Base-by-base conservation (phyloP, 108 stramenopile genomes). In the Cyclotella atomus region DNA sequence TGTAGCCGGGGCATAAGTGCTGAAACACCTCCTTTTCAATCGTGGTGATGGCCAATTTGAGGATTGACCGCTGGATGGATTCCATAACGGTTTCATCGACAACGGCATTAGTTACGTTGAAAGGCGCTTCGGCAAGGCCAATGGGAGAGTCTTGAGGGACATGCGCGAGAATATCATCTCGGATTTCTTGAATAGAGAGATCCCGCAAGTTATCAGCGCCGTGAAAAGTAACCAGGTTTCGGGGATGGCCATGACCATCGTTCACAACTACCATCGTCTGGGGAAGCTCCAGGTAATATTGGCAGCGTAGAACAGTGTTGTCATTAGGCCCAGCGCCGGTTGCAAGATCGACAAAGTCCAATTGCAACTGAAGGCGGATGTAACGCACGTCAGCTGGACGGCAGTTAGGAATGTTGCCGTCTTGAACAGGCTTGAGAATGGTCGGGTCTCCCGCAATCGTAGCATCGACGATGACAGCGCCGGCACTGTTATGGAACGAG, bases 321-420 rank as follows among this genome's bases (percentile, higher is more conserved):
- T 52, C 21, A 6, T 23, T 23, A 6, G 7, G 50, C 8, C 6
- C 21, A 52, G 50, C 20, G 12, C 17, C 21, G 12, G 50, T 52
- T 6, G n/a, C n/a, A 8, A 52, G n/a, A 23, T 52, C 50, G n/a
- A n/a, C 50, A 52, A 15, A 52, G n/a, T 52, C 50, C 5, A 15
- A 21, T n/a, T 8, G 6, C 5, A 23, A n/a, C 5, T 6, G 5
- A n/a, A 52, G 20, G 21, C 50, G 50, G 50, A 7, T 6, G 21
- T 21, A 52, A 52, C 50, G 50, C 5, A 57, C 56, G 29, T 57
- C 56, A 15, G 56, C 56, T 2, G 28, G 56, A 27, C 27, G 56
- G 25, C 56, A 57, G 15, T 57, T 27, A 23, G 19, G 6, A 27
- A 57, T 29, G 25, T 14, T 12, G 19, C 56, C 56, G 29, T 57